Base-by-base conservation (phyloP, 2,329 filamentous ascomycete species). In the Paecilomyces niveus region DNA sequence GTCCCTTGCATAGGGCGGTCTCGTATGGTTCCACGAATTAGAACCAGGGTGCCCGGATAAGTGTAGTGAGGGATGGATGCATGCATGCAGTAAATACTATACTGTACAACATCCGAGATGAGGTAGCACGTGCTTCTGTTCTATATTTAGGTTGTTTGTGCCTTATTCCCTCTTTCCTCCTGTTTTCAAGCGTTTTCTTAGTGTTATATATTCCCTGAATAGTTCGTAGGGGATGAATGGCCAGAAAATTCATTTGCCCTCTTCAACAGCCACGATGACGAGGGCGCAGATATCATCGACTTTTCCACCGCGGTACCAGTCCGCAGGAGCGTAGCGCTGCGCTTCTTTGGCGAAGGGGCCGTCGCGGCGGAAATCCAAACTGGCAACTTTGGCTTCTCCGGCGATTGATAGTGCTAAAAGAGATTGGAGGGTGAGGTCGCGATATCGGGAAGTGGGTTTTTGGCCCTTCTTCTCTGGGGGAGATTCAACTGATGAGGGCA, bases 341-440 rank as follows among this genome's bases (percentile, higher is more conserved):
- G 97, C 91, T 73, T 97, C 92, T 74, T 90, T 96, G 49, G 94
- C 92, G 74, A 99, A 99, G 0, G 94, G 94, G 0, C 93, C 92
- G 72, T 97, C 90, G 56, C 90, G 79, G 68, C 89, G 90, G 54
- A 82, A 84, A 74, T 96, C 92, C 59, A 90, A 74, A 70, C 92
- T 95, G 6, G 92, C 92, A 7, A 84, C 79, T 75, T 97, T 97
- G 5, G 94, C 93, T 56, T 92, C 89, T 9, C 83, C 81, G 15
- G 90, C 88, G 58, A 99, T 87, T 35, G 89, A 87, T 2, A 87
- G 85, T 0, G 94, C 93, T 5, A 99, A 78, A 31, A 88, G 78
- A 62, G 86, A 89, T 70, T 96, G 92, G 53, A 97, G 79, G 15
- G 85, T 90, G 10, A 78, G 70, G 61, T 74, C 61, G 58, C 60